A percentile compares a stretch with the other conserved stretches of the same genome.
phyloP scores from a whole-genome alignment of 2,329 filamentous ascomycete genomes.

The Didymella pomorum region DNA sequence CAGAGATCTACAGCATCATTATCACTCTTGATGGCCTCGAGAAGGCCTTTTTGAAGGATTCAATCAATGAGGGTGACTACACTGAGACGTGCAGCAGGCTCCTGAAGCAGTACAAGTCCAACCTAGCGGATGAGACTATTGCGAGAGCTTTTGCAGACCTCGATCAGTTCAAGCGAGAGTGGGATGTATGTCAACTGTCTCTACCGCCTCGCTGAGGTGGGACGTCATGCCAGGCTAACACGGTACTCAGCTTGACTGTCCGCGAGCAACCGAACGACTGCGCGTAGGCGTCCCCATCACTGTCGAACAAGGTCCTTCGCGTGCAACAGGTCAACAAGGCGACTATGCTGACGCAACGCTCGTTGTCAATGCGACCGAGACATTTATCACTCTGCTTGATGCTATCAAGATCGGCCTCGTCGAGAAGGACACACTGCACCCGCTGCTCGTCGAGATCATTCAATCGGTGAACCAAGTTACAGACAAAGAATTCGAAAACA shows the following conservation, averaged over 20 bases:
- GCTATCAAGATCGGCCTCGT: constrained; percentile 90
- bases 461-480: constrained; percentile 98
- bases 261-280: constrained; percentile 89
- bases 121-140: constrained; percentile 89
- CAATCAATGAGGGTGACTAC: constrained; percentile 88
- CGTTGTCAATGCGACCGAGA: constrained; percentile 91
- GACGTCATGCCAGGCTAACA: constrained; percentile 25
- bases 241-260: constrained; percentile 79
- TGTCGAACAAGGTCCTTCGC: constrained; percentile 64
- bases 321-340: constrained; percentile 50
- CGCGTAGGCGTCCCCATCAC: constrained; percentile 93
- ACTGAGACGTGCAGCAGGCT: constrained; percentile 94
- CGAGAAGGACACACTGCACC: constrained; percentile 96
- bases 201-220: neutral
- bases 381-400: constrained; percentile 98
- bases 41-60: constrained; percentile 96
- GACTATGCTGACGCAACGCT: constrained; percentile 65
- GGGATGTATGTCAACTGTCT: constrained; percentile 72
- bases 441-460: constrained; percentile 92
- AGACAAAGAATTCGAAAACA: constrained; percentile 90
- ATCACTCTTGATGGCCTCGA: constrained; percentile 94
- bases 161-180: constrained; percentile 89
- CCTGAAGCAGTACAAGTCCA: constrained; percentile 95
- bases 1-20: constrained; percentile 97
- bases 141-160: constrained; percentile 85